Percentiles rank a stretch among this genome's conserved stretches.
Conservation (phyloP, 208 protist species). For the Leishmania arabica region DNA sequence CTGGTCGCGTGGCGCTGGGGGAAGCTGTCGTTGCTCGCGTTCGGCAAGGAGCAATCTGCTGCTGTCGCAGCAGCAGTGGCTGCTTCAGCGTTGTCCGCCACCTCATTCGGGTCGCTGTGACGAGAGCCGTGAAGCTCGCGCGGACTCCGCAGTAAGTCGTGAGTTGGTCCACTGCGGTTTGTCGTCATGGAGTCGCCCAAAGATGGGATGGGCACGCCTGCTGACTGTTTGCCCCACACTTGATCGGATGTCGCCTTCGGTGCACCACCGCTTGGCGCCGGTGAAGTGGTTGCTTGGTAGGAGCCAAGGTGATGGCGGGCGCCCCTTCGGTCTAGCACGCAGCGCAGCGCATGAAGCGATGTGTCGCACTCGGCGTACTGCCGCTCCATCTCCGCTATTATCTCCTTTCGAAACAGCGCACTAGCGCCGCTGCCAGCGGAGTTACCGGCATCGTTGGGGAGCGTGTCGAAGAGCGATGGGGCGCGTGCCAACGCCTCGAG, state of each 20-base stretch:
- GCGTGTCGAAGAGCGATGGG: conserved; percentile 11
- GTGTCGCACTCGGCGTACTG: conserved; percentile 28
- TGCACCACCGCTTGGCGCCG: background rate
- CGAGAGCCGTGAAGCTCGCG: background rate
- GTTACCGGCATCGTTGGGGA: background rate
- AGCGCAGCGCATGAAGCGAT: conserved; percentile 30
- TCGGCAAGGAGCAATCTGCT: background rate
- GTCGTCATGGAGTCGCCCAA: background rate
- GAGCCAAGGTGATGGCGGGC: background rate
- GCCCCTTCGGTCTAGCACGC: conserved; percentile 22
- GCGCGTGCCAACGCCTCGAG: conserved; percentile 26
- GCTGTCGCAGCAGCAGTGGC: background rate
- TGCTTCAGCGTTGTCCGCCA: background rate
- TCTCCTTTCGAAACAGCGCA: conserved; percentile 13
- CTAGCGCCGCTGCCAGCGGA: background rate
- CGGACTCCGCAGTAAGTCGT: background rate
- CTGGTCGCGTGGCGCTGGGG: background rate
- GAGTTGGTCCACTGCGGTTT: background rate
- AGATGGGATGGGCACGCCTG: background rate
- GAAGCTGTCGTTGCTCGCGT: background rate
- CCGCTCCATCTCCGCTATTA: conserved; percentile 22
- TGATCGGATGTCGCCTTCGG: background rate
- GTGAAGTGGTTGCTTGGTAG: too few relatives aligned
- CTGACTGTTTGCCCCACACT: too few relatives aligned
- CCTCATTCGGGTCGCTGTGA: background rate